Base-by-base conservation (phyloP, 345 rosid genomes). In the Euphorbia tirucalli region DNA sequence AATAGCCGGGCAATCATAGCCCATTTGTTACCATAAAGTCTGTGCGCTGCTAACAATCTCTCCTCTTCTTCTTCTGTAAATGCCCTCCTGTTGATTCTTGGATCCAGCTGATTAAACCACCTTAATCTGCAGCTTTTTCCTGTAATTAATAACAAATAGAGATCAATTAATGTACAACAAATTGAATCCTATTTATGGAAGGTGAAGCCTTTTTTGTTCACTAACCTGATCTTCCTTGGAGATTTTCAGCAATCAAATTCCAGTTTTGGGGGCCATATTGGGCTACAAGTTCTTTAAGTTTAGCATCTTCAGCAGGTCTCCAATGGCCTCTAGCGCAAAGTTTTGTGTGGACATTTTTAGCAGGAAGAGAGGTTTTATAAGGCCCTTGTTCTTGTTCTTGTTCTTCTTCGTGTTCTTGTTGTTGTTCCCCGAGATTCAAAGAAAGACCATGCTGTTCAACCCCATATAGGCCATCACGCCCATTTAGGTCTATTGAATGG, bases 61-160 rank as follows among this genome's bases (percentile, higher is more conserved):
- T 87, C 95, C 73, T 94, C 97, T 80, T 94, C 98, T 54, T 94
- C 95, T 66, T 88, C 96, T 13, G 65, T 74, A 65, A 94, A 94
- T 64, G 91, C 90, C 79, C 73, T 89, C 80, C 86, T 77, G 84
- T 89, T 94, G 50, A 94, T 90, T 52, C 90, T 90, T 74, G 97
- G 97, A 86, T 94, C 96, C 58, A 94, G 78, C 77, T 92, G 98
- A 69, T 92, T 94, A 60, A 90, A 92, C 97, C 98, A 94, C 79
- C 98, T 90, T 73, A 94, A 80, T 61, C 98, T 89, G 70, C 98
- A 94, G 70, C 98, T 94, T 74, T 94, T 92, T 65, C 98, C 97
- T 93, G 84, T 46, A 80, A 74, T 25, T 61, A 41, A 58, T 71
- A 30, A 49, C 16, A 52, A 46, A 21, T 1, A 0, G 8, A 9